Evolutionary conservation across 2,329 filamentous ascomycete genomes (phyloP), one percentile per base, ranked within the genome.

Genomic region (Cordyceps pruinosa): DNA sequence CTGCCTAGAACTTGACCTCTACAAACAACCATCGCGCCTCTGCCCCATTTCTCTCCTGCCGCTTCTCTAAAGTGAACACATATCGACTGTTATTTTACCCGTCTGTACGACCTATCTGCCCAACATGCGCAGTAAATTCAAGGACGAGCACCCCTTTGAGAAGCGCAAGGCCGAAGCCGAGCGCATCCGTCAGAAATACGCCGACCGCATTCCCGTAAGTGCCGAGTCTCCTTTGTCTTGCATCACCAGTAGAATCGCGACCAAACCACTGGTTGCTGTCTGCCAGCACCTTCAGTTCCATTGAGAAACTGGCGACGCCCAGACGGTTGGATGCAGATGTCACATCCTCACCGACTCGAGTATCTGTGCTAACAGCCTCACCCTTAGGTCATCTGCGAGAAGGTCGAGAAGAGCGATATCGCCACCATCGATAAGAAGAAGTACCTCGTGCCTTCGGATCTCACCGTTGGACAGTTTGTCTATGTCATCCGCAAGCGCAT

Each of bases 391-490:
- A 99, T 99, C 73, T 99, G 94, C 82, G 94, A 97, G 77, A 97
- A 97, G 82, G 93, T 97, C 66, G 94, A 99, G 79, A 97, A 97
- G 80, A 95, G 89, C 61, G 94, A 99, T 73, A 99, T 99, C 68
- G 94, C 94, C 60, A 97, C 94, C 65, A 99, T 99, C 82, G 94
- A 99, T 79, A 99, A 99, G 87, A 99, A 99, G 86, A 99, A 99
- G 81, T 99, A 99, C 72, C 84, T 99, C 49, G 94, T 99, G 28
- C 94, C 94, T 15, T 91, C 94, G 66, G 94, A 99, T 72, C 85
- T 99, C 71, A 99, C 94, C 62, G 94, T 99, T 62, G 94, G 94
- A 68, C 94, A 99, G 86, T 97, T 99, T 73, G 94, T 99, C 78
- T 99, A 99, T 77, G 94, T 99, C 64, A 99, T 99, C 77, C 91